Percentiles rank a stretch among this genome's conserved stretches.
Conservation (phyloP, 2,329 filamentous ascomycete species). For the Aspergillus aculeatus region DNA sequence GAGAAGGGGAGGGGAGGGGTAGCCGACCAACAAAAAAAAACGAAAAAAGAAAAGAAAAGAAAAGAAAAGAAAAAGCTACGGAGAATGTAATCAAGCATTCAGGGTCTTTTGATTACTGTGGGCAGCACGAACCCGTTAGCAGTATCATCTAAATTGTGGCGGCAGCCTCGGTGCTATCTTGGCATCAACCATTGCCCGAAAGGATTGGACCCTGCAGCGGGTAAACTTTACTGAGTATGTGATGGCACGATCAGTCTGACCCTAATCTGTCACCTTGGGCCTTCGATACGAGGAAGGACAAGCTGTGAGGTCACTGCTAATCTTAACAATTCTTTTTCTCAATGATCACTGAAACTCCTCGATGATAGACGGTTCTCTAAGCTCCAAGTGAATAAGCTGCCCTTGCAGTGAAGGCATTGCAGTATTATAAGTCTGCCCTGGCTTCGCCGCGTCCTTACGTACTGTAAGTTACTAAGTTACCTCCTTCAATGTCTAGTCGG, state of each 20-base stretch:
- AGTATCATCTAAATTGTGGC: conserved; percentile 2
- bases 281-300: background rate
- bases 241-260: background rate
- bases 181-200: background rate
- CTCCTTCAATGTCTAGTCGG: too few species aligned
- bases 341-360: background rate
- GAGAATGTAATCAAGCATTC: conserved; percentile 8
- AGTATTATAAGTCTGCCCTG: background rate
- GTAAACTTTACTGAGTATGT: background rate
- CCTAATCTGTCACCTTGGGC: background rate
- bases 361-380: too few species aligned
- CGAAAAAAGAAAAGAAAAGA: too few species aligned
- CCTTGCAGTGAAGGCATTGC: background rate
- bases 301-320: too few species aligned
- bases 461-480: background rate
- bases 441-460: background rate
- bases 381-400: background rate
- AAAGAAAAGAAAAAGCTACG: background rate
- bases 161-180: background rate
- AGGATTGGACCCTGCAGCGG: background rate
- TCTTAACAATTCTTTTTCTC: too few species aligned
- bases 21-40: too few species aligned
- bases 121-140: conserved; percentile 2
- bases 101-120: conserved; percentile 7
- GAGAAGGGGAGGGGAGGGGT: background rate